Evolutionary conservation across 106 monocot genomes (phyloP).

Genomic region (Dioscorea alata): DNA sequence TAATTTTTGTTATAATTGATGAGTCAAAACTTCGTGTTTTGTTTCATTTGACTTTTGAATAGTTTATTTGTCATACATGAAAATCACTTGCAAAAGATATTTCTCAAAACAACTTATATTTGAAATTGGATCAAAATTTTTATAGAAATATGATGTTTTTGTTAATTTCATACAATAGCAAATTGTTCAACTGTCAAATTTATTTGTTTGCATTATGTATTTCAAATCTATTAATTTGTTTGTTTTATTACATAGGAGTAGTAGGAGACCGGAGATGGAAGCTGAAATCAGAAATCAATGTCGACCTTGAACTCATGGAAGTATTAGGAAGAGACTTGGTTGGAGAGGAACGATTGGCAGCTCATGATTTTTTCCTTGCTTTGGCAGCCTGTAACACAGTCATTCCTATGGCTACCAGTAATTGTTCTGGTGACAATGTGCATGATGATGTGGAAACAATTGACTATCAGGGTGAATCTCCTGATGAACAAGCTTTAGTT

Average conservation of each 20-base stretch:
- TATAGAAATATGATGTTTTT: too few species aligned
- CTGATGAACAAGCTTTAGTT: conserved; percentile 98
- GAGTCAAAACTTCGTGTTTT: too few species aligned
- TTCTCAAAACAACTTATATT: too few species aligned
- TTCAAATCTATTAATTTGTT: not conserved
- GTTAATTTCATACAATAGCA: too few species aligned
- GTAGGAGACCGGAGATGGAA: conserved; percentile 34
- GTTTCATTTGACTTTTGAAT: too few species aligned
- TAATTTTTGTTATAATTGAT: too few species aligned
- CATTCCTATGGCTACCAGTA: conserved; percentile 56
- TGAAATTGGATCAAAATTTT: too few species aligned
- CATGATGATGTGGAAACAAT: conserved; percentile 41
- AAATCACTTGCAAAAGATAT: too few species aligned
- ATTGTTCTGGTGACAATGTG: conserved; percentile 19
- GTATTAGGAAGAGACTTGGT: conserved; percentile 51
- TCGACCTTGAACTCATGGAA: conserved; percentile 54
- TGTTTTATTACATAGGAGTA: conserved; percentile 33
- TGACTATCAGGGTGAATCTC: conserved; percentile 95
- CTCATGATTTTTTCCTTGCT: conserved; percentile 91
- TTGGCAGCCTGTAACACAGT: conserved; percentile 97
- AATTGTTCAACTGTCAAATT: too few species aligned
- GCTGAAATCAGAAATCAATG: conserved; percentile 45
- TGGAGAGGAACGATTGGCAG: conserved; percentile 63
- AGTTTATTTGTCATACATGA: too few species aligned
- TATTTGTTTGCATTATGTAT: too few species aligned